Conservation (phyloP, 2,329 filamentous ascomycete genomes). For the Fusarium sp. region DNA sequence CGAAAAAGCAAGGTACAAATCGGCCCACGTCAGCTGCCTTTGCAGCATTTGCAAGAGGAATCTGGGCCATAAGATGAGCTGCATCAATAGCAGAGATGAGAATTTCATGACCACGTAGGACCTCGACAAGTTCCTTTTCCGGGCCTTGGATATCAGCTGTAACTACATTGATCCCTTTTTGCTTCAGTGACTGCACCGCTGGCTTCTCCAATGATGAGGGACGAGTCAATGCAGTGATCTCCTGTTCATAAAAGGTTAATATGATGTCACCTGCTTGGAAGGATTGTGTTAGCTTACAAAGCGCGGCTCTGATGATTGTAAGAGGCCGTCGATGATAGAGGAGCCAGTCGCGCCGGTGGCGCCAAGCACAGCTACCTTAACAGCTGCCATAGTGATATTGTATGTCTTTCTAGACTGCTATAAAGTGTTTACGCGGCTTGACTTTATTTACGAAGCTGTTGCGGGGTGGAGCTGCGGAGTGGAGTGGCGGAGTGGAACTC, state of each 20-base stretch:
- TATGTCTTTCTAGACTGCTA: no score
- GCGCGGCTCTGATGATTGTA: slow-evolving; percentile 49
- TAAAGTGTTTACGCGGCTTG: no score
- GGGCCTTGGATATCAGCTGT: slow-evolving; percentile 60
- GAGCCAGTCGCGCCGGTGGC: slow-evolving; percentile 60
- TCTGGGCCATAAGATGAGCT: slow-evolving; percentile 61
- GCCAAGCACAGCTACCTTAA: slow-evolving; percentile 56
- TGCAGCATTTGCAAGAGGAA: slow-evolving; percentile 63
- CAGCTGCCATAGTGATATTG: no score
- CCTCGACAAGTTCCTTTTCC: slow-evolving; percentile 58
- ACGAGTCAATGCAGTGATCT: slow-evolving; percentile 64
- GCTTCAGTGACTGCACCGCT: slow-evolving; percentile 57
- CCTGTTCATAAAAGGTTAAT: slow-evolving; percentile 45
- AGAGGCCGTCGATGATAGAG: slow-evolving; percentile 57
- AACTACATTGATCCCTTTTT: slow-evolving; percentile 61
- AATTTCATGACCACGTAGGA: slow-evolving; percentile 61
- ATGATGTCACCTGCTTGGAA: slow-evolving; percentile 37
- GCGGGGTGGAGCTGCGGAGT: no score
- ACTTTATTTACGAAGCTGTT: no score
- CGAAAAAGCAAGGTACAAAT: slow-evolving; percentile 67
- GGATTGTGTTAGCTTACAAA: slow-evolving; percentile 47
- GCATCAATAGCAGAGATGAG: slow-evolving; percentile 55
- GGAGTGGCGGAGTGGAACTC: no score
- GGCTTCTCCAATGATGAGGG: slow-evolving; percentile 64
- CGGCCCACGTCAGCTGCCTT: slow-evolving; percentile 65